phyloP scores from a whole-genome alignment of 1,284 basidiomycete species.

The Moniliophthora roreri region DNA sequence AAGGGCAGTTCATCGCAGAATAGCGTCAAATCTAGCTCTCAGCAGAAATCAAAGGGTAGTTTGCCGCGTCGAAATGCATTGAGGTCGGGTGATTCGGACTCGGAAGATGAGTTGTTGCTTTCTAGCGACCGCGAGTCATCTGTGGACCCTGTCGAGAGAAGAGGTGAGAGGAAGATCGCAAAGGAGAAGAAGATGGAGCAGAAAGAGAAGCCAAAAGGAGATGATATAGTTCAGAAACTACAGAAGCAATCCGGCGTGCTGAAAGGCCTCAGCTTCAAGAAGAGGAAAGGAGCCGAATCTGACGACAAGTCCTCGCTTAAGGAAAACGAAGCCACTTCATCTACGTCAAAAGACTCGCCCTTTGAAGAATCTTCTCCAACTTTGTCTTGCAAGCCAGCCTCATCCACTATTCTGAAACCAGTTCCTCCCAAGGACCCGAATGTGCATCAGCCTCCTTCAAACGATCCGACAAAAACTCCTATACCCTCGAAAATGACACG shows the following conservation, averaged over 20 bases:
- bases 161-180: not conserved
- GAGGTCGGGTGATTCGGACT: not conserved
- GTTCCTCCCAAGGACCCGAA: not conserved
- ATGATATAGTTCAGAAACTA: not conserved
- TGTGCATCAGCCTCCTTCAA: not conserved
- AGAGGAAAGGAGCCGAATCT: not conserved
- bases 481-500: too few relatives aligned
- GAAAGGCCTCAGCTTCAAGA: not conserved
- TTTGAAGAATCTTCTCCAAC: not conserved
- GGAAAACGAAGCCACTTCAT: not conserved
- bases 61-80: too few relatives aligned
- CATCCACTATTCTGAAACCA: not conserved
- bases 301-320: not conserved
- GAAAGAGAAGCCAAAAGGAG: not conserved
- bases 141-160: not conserved
- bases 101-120: not conserved
- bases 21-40: too few relatives aligned
- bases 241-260: not conserved
- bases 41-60: too few relatives aligned
- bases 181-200: not conserved
- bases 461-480: too few relatives aligned
- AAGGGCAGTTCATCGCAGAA: too few relatives aligned
- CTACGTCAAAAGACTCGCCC: not conserved
- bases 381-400: not conserved
- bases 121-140: not conserved